Conservation (phyloP, 768 basidiomycete species). For the Boletus tylopilopsis region DNA sequence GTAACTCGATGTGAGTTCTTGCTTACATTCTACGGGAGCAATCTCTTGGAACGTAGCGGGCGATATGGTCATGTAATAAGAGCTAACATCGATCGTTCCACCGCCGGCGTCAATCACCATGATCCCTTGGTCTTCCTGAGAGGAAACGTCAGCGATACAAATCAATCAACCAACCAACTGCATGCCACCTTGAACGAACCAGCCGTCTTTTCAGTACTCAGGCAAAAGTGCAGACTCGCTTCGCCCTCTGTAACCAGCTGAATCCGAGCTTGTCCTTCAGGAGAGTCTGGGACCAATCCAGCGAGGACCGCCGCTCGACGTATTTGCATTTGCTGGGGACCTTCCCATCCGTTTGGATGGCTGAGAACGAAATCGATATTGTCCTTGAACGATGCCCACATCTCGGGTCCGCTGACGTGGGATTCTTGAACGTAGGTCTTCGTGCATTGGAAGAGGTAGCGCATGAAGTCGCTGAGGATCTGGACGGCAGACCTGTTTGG, state of each 20-base stretch:
- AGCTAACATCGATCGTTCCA: conserved; percentile 58
- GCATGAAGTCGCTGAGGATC: conserved; percentile 47
- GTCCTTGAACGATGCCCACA: conserved; percentile 41
- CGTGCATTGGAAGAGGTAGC: conserved; percentile 43
- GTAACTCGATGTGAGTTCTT: background rate
- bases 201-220: conserved; percentile 34
- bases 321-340: conserved; percentile 41
- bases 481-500: conserved; percentile 38
- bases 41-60: conserved; percentile 44
- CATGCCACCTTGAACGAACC: conserved; percentile 25
- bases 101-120: conserved; percentile 61
- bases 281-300: conserved; percentile 35
- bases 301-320: conserved; percentile 42
- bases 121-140: conserved; percentile 43
- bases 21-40: conserved; percentile 42
- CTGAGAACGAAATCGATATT: conserved; percentile 45
- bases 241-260: conserved; percentile 52
- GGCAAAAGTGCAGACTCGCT: conserved; percentile 48
- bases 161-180: background rate
- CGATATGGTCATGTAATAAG: conserved; percentile 42
- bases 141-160: background rate
- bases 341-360: conserved; percentile 49
- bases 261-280: conserved; percentile 35
- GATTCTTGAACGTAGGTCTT: conserved; percentile 43
- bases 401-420: conserved; percentile 37